phyloP scores from a whole-genome alignment of 106 monocot species.

The Allium cepa region DNA sequence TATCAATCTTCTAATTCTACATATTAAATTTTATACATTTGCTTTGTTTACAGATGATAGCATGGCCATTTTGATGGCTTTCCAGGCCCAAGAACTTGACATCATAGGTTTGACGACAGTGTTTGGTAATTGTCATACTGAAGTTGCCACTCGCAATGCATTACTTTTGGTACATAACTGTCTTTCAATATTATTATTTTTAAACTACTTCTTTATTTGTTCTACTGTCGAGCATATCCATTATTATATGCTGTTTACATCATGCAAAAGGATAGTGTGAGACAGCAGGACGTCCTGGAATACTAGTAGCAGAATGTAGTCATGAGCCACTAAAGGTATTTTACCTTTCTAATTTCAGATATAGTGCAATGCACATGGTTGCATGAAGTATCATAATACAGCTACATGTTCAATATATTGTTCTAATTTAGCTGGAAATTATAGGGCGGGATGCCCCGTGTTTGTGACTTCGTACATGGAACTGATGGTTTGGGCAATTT shows the following conservation, averaged over 20 bases:
- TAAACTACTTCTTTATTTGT: background rate
- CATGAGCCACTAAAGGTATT: conserved; percentile 77
- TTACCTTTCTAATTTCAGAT: too few relatives aligned
- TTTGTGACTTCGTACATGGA: conserved; percentile 86
- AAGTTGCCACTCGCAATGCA: conserved; percentile 76
- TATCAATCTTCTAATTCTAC: too few relatives aligned
- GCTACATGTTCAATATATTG: too few relatives aligned
- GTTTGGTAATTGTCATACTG: conserved; percentile 67
- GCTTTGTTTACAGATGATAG: conserved; percentile 67
- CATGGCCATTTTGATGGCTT: conserved; percentile 96
- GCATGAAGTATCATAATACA: too few relatives aligned
- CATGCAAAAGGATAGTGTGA: conserved; percentile 89
- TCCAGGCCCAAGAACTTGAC: conserved; percentile 62
- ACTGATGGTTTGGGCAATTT: conserved; percentile 86
- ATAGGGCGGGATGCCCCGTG: conserved; percentile 61
- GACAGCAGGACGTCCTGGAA: conserved; percentile 48
- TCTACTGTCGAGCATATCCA: background rate
- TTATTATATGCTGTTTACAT: conserved; percentile 17
- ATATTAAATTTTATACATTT: background rate
- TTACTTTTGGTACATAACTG: conserved; percentile 58
- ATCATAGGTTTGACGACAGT: conserved; percentile 86
- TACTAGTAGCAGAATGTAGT: conserved; percentile 81
- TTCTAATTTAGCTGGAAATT: too few relatives aligned
- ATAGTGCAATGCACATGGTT: background rate
- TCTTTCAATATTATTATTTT: background rate